Evolutionary conservation across 768 basidiomycete genomes (phyloP).

Genomic region (Galerina marginata): DNA sequence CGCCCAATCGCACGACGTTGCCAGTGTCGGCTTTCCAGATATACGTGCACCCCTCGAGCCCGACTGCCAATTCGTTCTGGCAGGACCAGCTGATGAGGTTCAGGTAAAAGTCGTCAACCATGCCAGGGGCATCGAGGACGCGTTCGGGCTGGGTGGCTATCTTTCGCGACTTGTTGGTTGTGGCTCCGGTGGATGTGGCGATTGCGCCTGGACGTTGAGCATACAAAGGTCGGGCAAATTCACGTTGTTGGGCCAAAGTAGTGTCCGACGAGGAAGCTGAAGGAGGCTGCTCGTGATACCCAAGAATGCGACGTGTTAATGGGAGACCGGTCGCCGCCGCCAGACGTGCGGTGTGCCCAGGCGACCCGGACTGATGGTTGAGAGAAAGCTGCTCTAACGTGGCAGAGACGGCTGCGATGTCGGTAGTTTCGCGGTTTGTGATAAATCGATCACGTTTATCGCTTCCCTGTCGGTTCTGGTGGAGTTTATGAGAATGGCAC

Average conservation of each 20-base stretch:
- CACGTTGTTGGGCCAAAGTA: constrained; percentile 76
- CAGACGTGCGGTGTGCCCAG: constrained; percentile 79
- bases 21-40: constrained; percentile 95
- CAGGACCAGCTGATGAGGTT: constrained; percentile 92
- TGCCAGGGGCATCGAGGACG: constrained; percentile 94
- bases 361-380: constrained; percentile 64
- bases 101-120: constrained; percentile 96
- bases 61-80: constrained; percentile 88
- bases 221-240: constrained; percentile 77
- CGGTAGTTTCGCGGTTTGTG: constrained; percentile 55
- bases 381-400: constrained; percentile 69
- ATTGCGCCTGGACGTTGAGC: constrained; percentile 66
- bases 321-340: constrained; percentile 78
- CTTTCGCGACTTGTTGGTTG: constrained; percentile 75
- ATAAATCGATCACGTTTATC: constrained; percentile 74
- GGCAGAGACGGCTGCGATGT: constrained; percentile 53
- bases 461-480: constrained; percentile 52
- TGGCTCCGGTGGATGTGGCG: constrained; percentile 64
- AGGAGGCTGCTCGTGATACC: constrained; percentile 88
- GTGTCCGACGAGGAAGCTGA: constrained; percentile 73
- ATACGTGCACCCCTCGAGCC: constrained; percentile 84
- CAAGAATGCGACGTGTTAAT: constrained; percentile 80
- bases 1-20: constrained; percentile 77
- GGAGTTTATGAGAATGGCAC: too few relatives aligned
- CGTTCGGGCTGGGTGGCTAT: constrained; percentile 89